Percentiles rank a stretch among this genome's conserved stretches.
Evolutionary conservation across 2,329 filamentous ascomycete genomes (phyloP).

Genomic region (Xylariales sp.): DNA sequence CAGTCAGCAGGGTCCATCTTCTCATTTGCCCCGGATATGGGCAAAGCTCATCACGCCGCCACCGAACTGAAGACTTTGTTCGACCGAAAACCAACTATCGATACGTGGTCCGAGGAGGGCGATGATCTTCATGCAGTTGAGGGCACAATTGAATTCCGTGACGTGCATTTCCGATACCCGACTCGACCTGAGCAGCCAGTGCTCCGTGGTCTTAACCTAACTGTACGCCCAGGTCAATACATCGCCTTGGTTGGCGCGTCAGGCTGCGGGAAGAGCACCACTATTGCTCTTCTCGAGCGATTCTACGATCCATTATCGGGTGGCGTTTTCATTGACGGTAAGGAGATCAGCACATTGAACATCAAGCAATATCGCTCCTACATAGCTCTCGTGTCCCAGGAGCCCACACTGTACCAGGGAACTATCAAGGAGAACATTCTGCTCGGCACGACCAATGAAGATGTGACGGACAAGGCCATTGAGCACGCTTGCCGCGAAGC

Average conservation of each 20-base stretch:
- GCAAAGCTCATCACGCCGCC: constrained; percentile 89
- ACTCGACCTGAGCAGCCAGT: constrained; percentile 93
- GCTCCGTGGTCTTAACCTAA: constrained; percentile 82
- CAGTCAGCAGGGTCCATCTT: constrained; percentile 93
- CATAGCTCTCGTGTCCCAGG: constrained; percentile 90
- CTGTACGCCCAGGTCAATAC: constrained; percentile 81
- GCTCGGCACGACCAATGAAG: constrained; percentile 75
- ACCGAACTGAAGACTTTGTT: constrained; percentile 84
- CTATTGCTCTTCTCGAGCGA: constrained; percentile 89
- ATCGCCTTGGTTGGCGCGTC: constrained; percentile 92
- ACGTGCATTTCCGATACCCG: constrained; percentile 95
- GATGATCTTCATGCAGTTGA: constrained; percentile 71
- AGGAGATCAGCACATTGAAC: constrained; percentile 83
- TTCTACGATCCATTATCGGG: constrained; percentile 93
- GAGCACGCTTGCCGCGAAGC: constrained; percentile 86
- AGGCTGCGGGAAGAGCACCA: constrained; percentile 94
- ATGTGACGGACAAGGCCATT: constrained; percentile 77
- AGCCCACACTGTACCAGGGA: constrained; percentile 94
- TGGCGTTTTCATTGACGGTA: constrained; percentile 82
- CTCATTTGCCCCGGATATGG: constrained; percentile 91
- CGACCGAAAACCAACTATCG: constrained; percentile 83
- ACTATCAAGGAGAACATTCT: constrained; percentile 91
- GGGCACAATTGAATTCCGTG: constrained; percentile 86
- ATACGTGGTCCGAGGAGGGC: constrained; percentile 81
- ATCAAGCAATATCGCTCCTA: constrained; percentile 86